Percentiles rank a stretch among this genome's conserved stretches.
These are phyloP conservation scores for Zanthoxylum bungeanum DNA, from an alignment of 345 rosid species.

Conservation along the genomic window DNA sequence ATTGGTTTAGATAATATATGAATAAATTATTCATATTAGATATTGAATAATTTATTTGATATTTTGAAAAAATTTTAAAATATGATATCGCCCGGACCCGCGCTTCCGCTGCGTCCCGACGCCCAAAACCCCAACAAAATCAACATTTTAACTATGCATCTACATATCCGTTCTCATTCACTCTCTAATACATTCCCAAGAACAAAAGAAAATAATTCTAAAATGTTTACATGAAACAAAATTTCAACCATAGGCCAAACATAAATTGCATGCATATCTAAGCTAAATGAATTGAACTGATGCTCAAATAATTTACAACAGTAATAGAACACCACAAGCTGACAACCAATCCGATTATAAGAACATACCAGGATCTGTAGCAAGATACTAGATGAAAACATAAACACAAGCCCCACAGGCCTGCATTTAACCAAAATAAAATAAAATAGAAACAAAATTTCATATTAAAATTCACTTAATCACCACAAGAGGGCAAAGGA, in stretches of 20 bases:
- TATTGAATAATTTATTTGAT: no score
- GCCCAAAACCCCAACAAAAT: no score
- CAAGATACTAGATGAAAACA: constrained; percentile 89
- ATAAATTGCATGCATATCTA: neutral
- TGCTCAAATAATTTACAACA: neutral
- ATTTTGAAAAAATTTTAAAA: no score
- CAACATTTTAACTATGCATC: neutral
- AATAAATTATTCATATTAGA: no score
- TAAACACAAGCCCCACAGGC: constrained; percentile 94
- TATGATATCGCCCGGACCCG: no score
- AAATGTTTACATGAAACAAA: neutral
- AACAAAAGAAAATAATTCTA: neutral
- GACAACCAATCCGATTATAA: neutral
- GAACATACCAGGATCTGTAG: constrained; percentile 79
- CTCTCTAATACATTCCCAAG: neutral
- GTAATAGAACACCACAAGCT: neutral
- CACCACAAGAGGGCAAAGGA: neutral
- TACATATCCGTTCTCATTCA: neutral
- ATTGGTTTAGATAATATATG: no score
- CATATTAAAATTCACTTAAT: constrained; percentile 8
- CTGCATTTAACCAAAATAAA: constrained; percentile 32
- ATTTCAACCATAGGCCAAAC: neutral
- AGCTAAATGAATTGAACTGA: neutral
- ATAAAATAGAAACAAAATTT: neutral
- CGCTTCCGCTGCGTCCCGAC: no score